Percentiles rank a stretch among this genome's conserved stretches.
phyloP scores from a whole-genome alignment of 495 filamentous ascomycete species.

The Penicillium cataractarum region DNA sequence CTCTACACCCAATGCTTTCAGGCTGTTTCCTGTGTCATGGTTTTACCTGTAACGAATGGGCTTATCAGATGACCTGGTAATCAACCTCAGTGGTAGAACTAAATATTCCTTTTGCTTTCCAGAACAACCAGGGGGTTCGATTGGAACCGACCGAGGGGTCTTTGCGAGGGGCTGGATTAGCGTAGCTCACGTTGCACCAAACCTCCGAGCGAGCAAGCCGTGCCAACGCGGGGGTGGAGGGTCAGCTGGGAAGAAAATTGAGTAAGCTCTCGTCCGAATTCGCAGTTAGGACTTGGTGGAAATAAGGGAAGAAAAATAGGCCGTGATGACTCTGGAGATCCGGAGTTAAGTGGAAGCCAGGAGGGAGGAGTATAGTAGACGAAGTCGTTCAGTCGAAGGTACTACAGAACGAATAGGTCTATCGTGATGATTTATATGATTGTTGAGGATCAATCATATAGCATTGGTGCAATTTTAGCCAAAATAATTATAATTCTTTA shows the following conservation, averaged over 20 bases:
- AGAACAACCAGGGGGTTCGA: not conserved
- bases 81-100: not conserved
- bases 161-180: not conserved
- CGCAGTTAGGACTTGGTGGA: not conserved
- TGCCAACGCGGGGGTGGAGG: constrained; percentile 11
- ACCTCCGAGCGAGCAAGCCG: not conserved
- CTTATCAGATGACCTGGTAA: constrained; percentile 18
- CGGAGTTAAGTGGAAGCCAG: not conserved
- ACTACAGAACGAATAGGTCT: not conserved
- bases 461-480: not conserved
- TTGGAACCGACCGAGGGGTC: constrained; percentile 5
- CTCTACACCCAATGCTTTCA: constrained; percentile 15
- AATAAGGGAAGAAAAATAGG: not conserved
- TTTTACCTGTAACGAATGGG: constrained; percentile 5
- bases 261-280: not conserved
- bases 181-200: constrained; percentile 8
- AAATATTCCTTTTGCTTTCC: constrained; percentile 11
- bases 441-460: not conserved
- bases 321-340: constrained; percentile 6
- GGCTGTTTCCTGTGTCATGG: constrained; percentile 11
- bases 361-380: not conserved
- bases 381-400: not conserved
- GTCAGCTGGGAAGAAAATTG: not conserved
- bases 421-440: not conserved
- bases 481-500: constrained; percentile 11